Evolutionary conservation across 164 flowering plant species (phyloP), one percentile per base, ranked within the genome.

Genomic region (Aristolochia fimbriata): DNA sequence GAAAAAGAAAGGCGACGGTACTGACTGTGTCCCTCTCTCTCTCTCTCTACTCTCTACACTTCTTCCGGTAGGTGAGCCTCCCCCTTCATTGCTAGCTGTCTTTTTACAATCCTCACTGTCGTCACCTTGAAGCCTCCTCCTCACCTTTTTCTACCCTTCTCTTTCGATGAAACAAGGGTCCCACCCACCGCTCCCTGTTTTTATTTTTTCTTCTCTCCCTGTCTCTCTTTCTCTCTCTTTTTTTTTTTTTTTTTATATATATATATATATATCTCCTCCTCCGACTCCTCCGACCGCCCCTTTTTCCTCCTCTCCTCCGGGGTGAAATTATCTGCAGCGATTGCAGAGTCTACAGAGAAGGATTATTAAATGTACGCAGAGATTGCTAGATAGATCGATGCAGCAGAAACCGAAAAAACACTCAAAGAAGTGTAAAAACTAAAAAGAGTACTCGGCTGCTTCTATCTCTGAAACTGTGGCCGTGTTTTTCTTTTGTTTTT

Each of bases 31-130:
- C 24, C 7, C 27, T 53, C 24, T 53, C 30, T 20, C 57, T 55
- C 24, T 15, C 58, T 21, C 33, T 27, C 37, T 21, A 12, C 24
- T 23, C 49, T 24, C 22, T n/a, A n/a, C n/a, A n/a, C 16, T 31
- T 33, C 30, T 65, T 70, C 69, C 37, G 85, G 81, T 80, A 79
- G 90, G 90, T 82, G 81, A 76, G 79, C 68, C 71, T 78, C 71
- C 69, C 54, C 60, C 76, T 74, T 80, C 85, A 80, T 62, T 82
- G 90, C 90, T 72, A 84, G 87, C 87, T 84, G 86, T 74, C 75
- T 52, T 70, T 66, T 80, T 73, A 59, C 74, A 27, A 50, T 55
- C 33, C 63, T 41, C 72, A 50, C 79, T 77, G 79, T 83, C 85
- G 67, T 79, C 80, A 76, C 64, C 76, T 77, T 78, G 77, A 78